These are phyloP conservation scores for Stereum hirsutum DNA, from an alignment of 1,284 basidiomycete genomes.

Conservation along the genomic window DNA sequence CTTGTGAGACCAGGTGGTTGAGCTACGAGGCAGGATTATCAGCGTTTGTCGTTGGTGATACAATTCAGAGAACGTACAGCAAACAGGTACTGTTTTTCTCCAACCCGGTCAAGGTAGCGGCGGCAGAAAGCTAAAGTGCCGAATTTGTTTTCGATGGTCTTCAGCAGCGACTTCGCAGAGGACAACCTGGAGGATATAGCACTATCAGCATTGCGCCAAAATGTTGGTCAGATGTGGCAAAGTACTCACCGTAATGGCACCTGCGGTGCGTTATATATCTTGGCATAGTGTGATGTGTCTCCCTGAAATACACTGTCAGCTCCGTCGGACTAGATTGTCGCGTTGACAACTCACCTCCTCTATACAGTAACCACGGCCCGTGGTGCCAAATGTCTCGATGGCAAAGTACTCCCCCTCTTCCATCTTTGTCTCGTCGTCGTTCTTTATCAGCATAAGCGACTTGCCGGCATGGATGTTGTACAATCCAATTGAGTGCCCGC, in stretches of 20 bases:
- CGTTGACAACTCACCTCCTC: constrained; percentile 49
- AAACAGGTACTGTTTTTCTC: constrained; percentile 93
- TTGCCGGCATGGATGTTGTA: constrained; percentile 90
- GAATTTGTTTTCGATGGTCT: constrained; percentile 89
- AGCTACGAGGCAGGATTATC: constrained; percentile 39
- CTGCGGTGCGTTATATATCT: constrained; percentile 58
- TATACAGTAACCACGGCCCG: constrained; percentile 88
- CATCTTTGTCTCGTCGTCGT: constrained; percentile 90
- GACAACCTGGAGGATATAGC: background rate
- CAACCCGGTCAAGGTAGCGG: constrained; percentile 85
- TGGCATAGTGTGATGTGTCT: constrained; percentile 92
- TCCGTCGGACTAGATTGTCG: too few relatives aligned
- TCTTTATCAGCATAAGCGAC: constrained; percentile 86
- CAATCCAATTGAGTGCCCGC: constrained; percentile 84
- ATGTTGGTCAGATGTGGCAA: background rate
- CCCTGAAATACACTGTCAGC: constrained; percentile 39
- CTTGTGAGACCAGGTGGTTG: constrained; percentile 84
- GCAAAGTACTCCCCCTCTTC: constrained; percentile 99
- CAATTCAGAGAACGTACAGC: constrained; percentile 48
- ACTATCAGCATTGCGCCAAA: background rate
- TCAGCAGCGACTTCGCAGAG: constrained; percentile 80
- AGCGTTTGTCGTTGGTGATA: background rate
- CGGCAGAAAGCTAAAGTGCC: constrained; percentile 95
- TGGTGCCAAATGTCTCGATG: constrained; percentile 98
- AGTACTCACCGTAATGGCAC: constrained; percentile 56